Percentiles rank a stretch among this genome's conserved stretches.
Conservation (phyloP, 1,139 yeast species). For the Pichia sp. region DNA sequence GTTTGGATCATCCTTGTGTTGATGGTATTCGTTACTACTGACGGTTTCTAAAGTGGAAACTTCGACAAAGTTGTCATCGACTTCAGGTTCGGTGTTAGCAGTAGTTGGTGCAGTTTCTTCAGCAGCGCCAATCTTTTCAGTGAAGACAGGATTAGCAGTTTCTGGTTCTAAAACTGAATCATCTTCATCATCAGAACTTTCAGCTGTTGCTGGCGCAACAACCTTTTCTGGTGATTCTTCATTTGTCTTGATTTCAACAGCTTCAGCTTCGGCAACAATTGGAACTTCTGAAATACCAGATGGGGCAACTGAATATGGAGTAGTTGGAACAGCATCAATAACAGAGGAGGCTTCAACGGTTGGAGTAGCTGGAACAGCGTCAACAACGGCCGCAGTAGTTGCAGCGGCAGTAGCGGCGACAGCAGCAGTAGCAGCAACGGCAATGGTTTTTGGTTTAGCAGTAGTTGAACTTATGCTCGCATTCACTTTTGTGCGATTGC, state of each 20-base stretch:
- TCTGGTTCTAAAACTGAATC: conserved; percentile 17
- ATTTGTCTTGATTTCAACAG: conserved; percentile 10
- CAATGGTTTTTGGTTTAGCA: background rate
- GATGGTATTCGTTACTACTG: conserved; percentile 46
- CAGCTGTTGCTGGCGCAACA: background rate
- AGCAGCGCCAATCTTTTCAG: background rate
- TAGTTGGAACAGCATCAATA: background rate
- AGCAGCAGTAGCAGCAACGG: conserved; percentile 4
- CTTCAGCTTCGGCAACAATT: conserved; percentile 14
- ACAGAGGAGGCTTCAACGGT: background rate
- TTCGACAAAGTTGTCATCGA: conserved; percentile 27
- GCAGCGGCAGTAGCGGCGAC: conserved; percentile 7
- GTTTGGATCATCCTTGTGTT: conserved; percentile 46
- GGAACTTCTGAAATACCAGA: conserved; percentile 6
- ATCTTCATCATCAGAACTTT: conserved; percentile 13
- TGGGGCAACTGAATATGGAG: conserved; percentile 3
- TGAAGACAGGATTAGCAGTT: conserved; percentile 6
- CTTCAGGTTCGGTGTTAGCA: no score
- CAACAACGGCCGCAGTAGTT: background rate
- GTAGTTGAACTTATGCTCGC: conserved; percentile 1
- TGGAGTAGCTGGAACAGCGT: conserved; percentile 8
- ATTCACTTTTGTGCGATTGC: conserved; percentile 2
- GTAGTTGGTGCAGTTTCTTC: conserved; percentile 1
- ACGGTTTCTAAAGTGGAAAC: conserved; percentile 52
- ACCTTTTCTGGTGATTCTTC: conserved; percentile 6